Evolutionary conservation across 1,284 basidiomycete species (phyloP), one percentile per base, ranked within the genome.

Genomic region (Kwoniella shivajii): DNA sequence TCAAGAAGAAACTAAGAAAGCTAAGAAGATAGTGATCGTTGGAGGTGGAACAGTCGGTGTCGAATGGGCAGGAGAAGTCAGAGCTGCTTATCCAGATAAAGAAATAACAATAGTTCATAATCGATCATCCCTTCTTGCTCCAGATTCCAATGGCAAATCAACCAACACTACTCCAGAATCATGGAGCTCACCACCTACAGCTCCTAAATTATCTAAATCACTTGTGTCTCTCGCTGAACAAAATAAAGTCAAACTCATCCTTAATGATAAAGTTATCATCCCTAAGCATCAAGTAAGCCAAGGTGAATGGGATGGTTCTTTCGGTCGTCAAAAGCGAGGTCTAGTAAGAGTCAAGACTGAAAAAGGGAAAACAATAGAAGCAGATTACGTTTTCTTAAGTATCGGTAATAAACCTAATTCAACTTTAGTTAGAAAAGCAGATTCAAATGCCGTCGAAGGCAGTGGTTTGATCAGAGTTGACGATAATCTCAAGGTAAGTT

Each of bases 41-140:
- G 79, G 79, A 16, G 79, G 74, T 45, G 81, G 81, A 3, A 65
- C 80, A 0, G 78, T 78, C 26, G 81, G 81, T 4, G 64, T 81
- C 34, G 81, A 82, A 60, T 67, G 78, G 34, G 76, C 77, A 0
- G 81, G 81, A 31, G 74, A 76, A 46, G 65, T 75, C 34, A 54
- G 61, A 33, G 61, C 65, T 6, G 36, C 42, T 14, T 64, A 69
- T 63, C 72, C 72, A 9, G 43, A 59, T 4, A 71, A 31, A 14
- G 26, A 26, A 30, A 48, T 71, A 38, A 68, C 65, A 4, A 47
- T 71, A 27, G 60, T 67, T 13, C 70, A 69, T 44, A 24, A 31
- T 41, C 31, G 44, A 26, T 37, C 42, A 39, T 55, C 16, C 38
- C 54, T n/a, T 36, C 60, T 56, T 6, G 58, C 60, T 50, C 63